Base-by-base conservation (phyloP, 1,139 yeast genomes). In the Yamadazyma oceani region DNA sequence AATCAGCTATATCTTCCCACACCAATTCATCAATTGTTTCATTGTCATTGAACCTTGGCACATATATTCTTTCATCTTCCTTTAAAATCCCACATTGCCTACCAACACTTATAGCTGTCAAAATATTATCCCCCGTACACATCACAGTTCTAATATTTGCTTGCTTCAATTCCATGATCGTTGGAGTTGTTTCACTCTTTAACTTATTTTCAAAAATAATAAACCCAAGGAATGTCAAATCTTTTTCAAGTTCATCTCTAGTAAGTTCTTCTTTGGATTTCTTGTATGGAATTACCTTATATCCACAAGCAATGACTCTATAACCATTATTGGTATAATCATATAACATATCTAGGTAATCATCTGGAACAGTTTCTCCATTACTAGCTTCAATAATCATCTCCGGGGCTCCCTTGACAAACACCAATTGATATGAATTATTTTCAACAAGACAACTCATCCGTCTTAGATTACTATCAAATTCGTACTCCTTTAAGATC, bases 61-160 rank as follows among this genome's bases (percentile, higher is more conserved):
- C 77, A 59, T 74, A 92, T 3, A 89, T 81, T 17, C 69, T 62
- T 1, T 64, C 57, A 4, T 61, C 57, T 1, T 68, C 62, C 3
- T 62, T 60, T 7, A 92, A 62, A 44, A 92, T 70, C 7, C 79
- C 82, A 57, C 95, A 85, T 53, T 92, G 97, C 44, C 78, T 75
- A 2, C 87, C 96, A 17, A 92, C 98, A 62, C 96, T 85, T 17
- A 94, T 79, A 0, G 98, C 98, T 0, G 99, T 92, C 43, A 92
- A 69, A 12, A 92, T 80, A 55, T 92, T 92, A 58, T 92, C 99
- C 37, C 99, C 99, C 0, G 98, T 92, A 60, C 98, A 94, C 98
- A 92, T 94, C 17, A 89, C 70, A 0, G 95, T 86, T 49, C 97
- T 71, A 39, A 92, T 75, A 28, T 77, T 69, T 0, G 98, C 97